These are phyloP conservation scores for Fusarium kyushuense DNA, from an alignment of 2,329 filamentous ascomycete species.

Conservation along the genomic window DNA sequence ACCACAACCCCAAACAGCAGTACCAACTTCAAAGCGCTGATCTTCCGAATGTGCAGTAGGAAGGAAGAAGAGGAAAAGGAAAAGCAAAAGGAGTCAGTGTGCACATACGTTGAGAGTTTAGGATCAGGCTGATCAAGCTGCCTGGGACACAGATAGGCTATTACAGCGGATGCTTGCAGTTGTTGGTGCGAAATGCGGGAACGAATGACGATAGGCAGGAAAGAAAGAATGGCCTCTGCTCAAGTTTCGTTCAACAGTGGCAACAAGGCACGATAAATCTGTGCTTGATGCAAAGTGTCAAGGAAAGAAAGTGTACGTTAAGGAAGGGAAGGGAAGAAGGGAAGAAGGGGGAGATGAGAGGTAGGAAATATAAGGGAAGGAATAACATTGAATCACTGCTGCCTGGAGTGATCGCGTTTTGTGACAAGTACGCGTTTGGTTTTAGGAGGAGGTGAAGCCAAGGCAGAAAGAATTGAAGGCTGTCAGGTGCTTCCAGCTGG, in stretches of 20 bases:
- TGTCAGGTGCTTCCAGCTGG: conserved; percentile 24
- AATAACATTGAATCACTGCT: conserved; percentile 13
- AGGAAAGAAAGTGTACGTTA: conserved; percentile 21
- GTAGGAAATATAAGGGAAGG: neutral
- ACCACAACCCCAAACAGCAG: neutral
- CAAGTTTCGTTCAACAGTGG: neutral
- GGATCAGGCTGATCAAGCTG: neutral
- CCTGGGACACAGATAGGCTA: neutral
- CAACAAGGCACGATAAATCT: neutral
- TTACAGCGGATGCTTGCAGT: neutral
- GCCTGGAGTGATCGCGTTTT: conserved; percentile 3
- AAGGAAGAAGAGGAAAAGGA: neutral
- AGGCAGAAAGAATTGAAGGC: conserved; percentile 4
- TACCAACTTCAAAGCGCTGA: neutral
- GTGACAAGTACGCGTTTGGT: conserved; percentile 4
- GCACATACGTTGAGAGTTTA: conserved; percentile 18
- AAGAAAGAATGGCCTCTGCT: neutral
- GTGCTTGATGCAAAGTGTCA: conserved; percentile 1
- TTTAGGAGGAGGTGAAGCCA: neutral
- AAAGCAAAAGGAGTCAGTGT: neutral
- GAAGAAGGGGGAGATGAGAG: neutral
- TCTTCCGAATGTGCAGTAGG: neutral
- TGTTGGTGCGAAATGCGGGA: neutral
- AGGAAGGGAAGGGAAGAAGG: neutral
- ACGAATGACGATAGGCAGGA: neutral